phyloP scores from a whole-genome alignment of 805 yeast genomes.

The Starmerella vaccinii region DNA sequence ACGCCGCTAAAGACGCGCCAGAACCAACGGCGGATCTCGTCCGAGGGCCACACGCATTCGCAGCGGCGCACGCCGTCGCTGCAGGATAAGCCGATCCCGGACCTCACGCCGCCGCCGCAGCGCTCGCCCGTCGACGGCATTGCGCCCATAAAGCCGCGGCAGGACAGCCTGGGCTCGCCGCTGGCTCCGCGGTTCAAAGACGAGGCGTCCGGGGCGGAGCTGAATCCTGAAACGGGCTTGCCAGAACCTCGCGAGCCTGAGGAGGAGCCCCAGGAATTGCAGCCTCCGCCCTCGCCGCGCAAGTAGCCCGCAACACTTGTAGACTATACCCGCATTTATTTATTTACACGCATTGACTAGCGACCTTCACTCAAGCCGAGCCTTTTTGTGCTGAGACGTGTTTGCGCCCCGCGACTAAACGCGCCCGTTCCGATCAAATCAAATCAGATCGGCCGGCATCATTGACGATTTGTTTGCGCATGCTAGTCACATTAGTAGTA shows the following conservation, averaged over 20 bases:
- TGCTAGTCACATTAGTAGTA: no score
- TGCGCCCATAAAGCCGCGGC: constrained; percentile 13
- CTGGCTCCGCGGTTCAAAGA: constrained; percentile 1
- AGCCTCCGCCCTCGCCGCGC: constrained; percentile 1
- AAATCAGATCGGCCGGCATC: no score
- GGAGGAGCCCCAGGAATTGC: neutral
- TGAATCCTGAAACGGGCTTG: no score
- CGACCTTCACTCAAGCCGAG: no score
- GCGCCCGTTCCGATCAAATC: no score
- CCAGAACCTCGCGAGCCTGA: no score
- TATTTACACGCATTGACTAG: neutral
- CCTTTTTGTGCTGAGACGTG: no score
- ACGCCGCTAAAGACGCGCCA: constrained; percentile 20
- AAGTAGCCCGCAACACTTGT: neutral
- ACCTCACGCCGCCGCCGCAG: constrained; percentile 18
- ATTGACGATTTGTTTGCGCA: no score
- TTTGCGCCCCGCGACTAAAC: no score
- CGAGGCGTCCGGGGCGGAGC: no score
- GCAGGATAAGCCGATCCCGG: constrained; percentile 22
- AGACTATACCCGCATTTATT: neutral
- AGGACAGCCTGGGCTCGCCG: constrained; percentile 9
- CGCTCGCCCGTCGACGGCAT: constrained; percentile 11
- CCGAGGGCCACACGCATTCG: constrained; percentile 19
- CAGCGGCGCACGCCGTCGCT: constrained; percentile 23
- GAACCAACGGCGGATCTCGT: constrained; percentile 18